Evolutionary conservation across 192 early-diverging fungal species (phyloP), one percentile per base, ranked within the genome.

Genomic region (Martensiomyces pterosporus): DNA sequence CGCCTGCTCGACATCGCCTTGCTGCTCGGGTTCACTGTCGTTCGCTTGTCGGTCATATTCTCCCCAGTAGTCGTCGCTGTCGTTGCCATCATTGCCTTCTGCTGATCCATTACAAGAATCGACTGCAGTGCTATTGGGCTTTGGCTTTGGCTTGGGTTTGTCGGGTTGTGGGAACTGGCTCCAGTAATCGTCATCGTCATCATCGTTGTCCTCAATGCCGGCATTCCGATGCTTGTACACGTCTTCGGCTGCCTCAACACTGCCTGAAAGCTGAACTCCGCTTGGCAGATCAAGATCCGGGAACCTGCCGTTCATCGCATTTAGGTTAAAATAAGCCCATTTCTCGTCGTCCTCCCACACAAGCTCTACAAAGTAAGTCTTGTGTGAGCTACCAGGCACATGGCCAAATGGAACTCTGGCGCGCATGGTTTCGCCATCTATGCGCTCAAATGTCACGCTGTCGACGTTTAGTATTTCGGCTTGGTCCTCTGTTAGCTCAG

Each of bases 401-500:
- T 15, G 0, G 39, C 6, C 69, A 54, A 73, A 73, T 9, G 69
- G 69, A 0, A 40, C 57, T 17, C 45, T 23, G 0, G 62, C 69
- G 22, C 61, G 54, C 0, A 56, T 38, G 2, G 45, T 49, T 2
- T 45, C 27, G 2, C 12, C 5, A 14, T 57, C 62, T 4, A 17
- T 36, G 8, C 41, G 29, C 17, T 37, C 23, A 26, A 43, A 65
- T 23, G 49, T 32, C 2, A 73, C 47, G 27, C 61, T 56, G 3
- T 16, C 16, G 2, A 32, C 15, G 36, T 36, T 46, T 1, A 73
- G 29, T 3, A 43, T 12, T 29, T 73, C 69, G 6, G 47, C 40
- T 36, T 73, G 62, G 9, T 65, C 49, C 26, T 73, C 69, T 1
- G 61, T 73, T 29, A 73, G 58, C 23, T 65, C 62, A 15, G 53